Evolutionary conservation across 108 stramenopile species (phyloP), one percentile per base, ranked within the genome.

Genomic region (Pelagomonas calceolata): DNA sequence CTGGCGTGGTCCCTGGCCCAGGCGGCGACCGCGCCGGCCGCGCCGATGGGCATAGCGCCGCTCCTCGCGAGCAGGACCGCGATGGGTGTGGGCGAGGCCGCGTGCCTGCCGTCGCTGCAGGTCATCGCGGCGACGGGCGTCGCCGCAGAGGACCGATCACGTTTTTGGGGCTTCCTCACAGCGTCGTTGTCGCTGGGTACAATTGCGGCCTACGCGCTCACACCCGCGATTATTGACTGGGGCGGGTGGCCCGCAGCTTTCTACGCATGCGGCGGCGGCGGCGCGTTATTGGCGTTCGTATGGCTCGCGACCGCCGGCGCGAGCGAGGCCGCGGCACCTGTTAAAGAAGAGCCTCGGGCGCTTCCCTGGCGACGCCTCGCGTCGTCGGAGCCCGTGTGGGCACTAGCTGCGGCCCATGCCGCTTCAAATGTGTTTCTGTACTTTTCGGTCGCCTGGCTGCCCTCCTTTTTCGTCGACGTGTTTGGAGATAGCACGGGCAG

Each of bases 381-480:
- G 32, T 70, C 73, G 34, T 89, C 88, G n/a, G 71, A 69, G 51
- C 88, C 87, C 69, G 85, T 87, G 3, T 88, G 85, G 87, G 88
- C 84, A 5, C 89, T 93, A 83, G 80, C 84, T 15, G 60, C 86
- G n/a, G 92, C 91, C 4, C 92, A 94, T 70, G 89, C 87, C 30
- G 86, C 91, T 12, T 90, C 91, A 68, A 94, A 94, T 73, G 92
- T 87, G 87, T 88, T 88, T n/a, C 70, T 94, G 60, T 94, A 94
- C 80, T 90, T 88, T 64, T 65, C 80, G 36, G 73, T 94, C 18
- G 82, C 89, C 0, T 94, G 92, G 92, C 84, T 88, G 64, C 92
- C 92, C 26, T 91, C 91, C 39, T 94, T 91, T 69, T 94, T 43
- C 12, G 5, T 12, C 5, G 5, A 43, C 39, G 12, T 12, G 9